Base-by-base conservation (phyloP, 2,329 filamentous ascomycete genomes). In the Aspergillus arachidicola region DNA sequence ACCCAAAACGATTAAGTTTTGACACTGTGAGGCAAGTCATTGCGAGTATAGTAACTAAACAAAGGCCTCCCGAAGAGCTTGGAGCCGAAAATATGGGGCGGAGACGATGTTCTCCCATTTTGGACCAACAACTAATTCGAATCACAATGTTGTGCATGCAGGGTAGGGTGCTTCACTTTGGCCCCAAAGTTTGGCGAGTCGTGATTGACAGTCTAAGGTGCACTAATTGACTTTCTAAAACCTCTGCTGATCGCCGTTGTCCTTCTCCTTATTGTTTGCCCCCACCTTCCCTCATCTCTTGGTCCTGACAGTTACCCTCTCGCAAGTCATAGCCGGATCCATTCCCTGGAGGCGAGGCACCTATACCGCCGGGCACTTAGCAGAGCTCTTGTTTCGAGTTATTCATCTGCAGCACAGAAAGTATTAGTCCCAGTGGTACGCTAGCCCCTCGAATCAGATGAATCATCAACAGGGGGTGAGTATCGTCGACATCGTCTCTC, bases 81-180 rank as follows among this genome's bases (percentile, higher is more conserved):
- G 57, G 50, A 51, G 50, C 65, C n/a, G n/a, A 34, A 55, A 48
- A 61, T 32, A 65, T 64, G 63, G 62, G 58, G 65, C 62, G 21
- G 59, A 50, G 48, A 28, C 48, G 23, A 36, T 28, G 32, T 51
- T 30, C 62, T 60, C 23, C 58, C 63, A 58, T 53, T 60, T 62
- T 64, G 26, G 45, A 50, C 34, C 50, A 51, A 55, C 30, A n/a
- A 32, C 48, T 53, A 41, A 51, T 43, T 55, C 57, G 51, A 64
- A 65, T 58, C 59, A 59, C 56, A 26, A 69, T 69, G 64, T 68
- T 54, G 59, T 68, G 64, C 63, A 68, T 67, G 59, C 64, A 59
- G 53, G 30, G 60, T 61, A 59, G 56, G 30, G 60, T 62, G 48
- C 56, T 61, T 66, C 56, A 51, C 57, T 53, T 60, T 59, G 45